Evolutionary conservation across 108 stramenopile genomes (phyloP), one percentile per base, ranked within the genome.

Genomic region (Nitzschia inconspicua): DNA sequence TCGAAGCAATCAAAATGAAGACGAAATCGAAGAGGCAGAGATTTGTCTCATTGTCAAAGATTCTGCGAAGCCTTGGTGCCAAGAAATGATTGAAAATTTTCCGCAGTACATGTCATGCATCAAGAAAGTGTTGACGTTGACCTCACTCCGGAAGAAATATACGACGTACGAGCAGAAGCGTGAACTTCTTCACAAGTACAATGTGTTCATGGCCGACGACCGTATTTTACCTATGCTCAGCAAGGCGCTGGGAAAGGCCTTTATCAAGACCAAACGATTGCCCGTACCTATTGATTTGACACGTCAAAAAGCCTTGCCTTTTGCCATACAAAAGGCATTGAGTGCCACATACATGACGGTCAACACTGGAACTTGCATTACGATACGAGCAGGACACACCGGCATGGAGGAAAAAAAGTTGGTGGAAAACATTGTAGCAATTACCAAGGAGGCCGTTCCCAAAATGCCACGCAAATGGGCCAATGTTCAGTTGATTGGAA

Each of bases 1-100:
- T 36, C 53, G 34, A 16, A 56, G 59, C 42, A 65, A 64, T 18
- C 47, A 66, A 13, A 48, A 47, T 16, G 59, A 66, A 24, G 66
- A 55, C 26, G 44, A 30, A 7, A 48, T 77, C 11, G 77, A 86
- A 61, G 86, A 84, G 30, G 73, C 78, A 3, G 74, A 80, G 26
- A 80, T 94, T 48, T 97, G 96, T 72, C 72, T 97, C 36, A 92
- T 97, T 61, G 93, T 95, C 69, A 97, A 97, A 80, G 93, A 97
- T 27, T 80, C 76, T 29, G 78, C 86, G 48, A 95, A 95, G 67
- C 64, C 73, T 28, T 83, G 76, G 84, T 63, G 93, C 18, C 85
- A 95, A 68, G 86, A 85, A 47, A 66, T 93, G 68, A 77, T 93
- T 41, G 60, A 67, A 25, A 67, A 75, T 36, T 86, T 87, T 46